Percentiles rank a stretch among this genome's conserved stretches.
Evolutionary conservation across 345 rosid genomes (phyloP).

Genomic region (Bretschneidera sinensis): DNA sequence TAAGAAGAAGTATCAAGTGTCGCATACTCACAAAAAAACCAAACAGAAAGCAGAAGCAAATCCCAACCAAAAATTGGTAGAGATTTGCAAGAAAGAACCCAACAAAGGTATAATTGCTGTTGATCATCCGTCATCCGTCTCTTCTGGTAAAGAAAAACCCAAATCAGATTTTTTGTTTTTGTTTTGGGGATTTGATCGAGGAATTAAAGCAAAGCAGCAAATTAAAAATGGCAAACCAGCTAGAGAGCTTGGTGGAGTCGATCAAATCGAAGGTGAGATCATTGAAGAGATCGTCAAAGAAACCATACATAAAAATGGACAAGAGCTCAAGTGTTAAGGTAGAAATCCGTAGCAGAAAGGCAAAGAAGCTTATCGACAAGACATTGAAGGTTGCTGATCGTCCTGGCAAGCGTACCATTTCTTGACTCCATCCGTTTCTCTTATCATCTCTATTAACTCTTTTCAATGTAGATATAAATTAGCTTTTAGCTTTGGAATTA

Average conservation of each 20-base stretch:
- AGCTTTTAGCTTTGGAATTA: too few relatives aligned
- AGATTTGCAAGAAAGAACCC: too few relatives aligned
- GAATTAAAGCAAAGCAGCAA: background rate
- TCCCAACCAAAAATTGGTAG: too few relatives aligned
- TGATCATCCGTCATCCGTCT: too few relatives aligned
- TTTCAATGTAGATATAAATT: too few relatives aligned
- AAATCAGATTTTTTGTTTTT: constrained; percentile 3
- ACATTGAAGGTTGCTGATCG: constrained; percentile 75
- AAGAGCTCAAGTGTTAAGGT: constrained; percentile 92
- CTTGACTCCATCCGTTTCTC: constrained; percentile 9
- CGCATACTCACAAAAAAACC: too few relatives aligned
- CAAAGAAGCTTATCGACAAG: constrained; percentile 67
- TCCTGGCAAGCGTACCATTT: constrained; percentile 54
- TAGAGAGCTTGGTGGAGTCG: constrained; percentile 71
- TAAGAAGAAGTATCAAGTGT: too few relatives aligned
- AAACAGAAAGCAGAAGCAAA: too few relatives aligned
- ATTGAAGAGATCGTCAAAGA: constrained; percentile 45
- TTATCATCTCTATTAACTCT: too few relatives aligned
- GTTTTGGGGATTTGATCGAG: background rate
- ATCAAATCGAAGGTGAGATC: constrained; percentile 83
- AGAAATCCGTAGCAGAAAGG: constrained; percentile 91
- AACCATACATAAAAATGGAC: constrained; percentile 82
- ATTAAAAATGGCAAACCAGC: constrained; percentile 53
- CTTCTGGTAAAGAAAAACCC: too few relatives aligned
- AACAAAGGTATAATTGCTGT: too few relatives aligned